These are phyloP conservation scores for Hemisphaericaspora xylofermentans DNA, from an alignment of 1,139 yeast species.

Conservation along the genomic window DNA sequence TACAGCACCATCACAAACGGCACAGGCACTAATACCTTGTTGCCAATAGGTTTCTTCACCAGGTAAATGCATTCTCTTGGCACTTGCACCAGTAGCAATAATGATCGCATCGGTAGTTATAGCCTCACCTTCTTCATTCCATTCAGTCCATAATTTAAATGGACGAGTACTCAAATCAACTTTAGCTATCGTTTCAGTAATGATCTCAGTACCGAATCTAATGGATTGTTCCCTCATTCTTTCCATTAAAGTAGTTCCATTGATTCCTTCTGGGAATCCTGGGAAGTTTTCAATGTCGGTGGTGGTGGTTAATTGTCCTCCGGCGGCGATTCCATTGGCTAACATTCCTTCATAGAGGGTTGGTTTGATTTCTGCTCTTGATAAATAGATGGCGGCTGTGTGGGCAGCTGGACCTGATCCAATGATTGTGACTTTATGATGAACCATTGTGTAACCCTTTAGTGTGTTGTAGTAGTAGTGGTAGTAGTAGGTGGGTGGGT, in stretches of 20 bases:
- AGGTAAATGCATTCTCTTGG: slow-evolving; percentile 88
- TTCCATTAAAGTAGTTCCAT: slow-evolving; percentile 88
- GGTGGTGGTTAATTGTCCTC: slow-evolving; percentile 97
- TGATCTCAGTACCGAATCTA: slow-evolving; percentile 87
- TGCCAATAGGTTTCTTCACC: slow-evolving; percentile 99
- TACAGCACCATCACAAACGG: slow-evolving; percentile 99
- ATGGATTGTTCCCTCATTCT: slow-evolving; percentile 85
- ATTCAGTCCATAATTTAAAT: slow-evolving; percentile 96
- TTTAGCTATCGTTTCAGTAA: slow-evolving; percentile 92
- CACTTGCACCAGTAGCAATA: slow-evolving; percentile 96
- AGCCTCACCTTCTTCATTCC: slow-evolving; percentile 85
- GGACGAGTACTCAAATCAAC: slow-evolving; percentile 85
- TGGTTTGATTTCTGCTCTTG: slow-evolving; percentile 96
- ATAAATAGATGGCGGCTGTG: slow-evolving; percentile 95
- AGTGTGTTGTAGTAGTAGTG: no score
- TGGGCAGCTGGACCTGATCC: slow-evolving; percentile 99
- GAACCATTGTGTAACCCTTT: slow-evolving; percentile 77
- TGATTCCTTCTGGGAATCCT: slow-evolving; percentile 94
- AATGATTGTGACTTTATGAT: slow-evolving; percentile 84
- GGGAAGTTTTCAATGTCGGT: slow-evolving; percentile 98
- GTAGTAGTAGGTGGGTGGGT: no score
- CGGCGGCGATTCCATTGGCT: slow-evolving; percentile 98
- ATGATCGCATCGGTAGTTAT: slow-evolving; percentile 89
- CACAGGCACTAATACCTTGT: slow-evolving; percentile 98
- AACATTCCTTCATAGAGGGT: slow-evolving; percentile 92